Evolutionary conservation across 805 yeast species (phyloP).

Genomic region (Yueomyces sinensis): DNA sequence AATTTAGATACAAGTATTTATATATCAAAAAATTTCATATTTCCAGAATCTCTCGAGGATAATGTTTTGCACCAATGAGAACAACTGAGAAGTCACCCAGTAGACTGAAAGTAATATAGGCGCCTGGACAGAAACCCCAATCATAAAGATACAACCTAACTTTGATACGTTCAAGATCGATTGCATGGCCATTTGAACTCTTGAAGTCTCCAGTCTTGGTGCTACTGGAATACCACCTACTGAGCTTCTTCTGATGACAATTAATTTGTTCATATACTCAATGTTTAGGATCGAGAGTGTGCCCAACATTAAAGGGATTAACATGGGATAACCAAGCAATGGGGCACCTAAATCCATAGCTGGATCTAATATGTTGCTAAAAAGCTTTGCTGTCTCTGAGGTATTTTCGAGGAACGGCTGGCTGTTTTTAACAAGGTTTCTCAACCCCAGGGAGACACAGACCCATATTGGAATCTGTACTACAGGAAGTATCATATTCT

Average conservation of each 20-base stretch:
- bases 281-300: slow-evolving; percentile 58
- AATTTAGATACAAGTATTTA: no score
- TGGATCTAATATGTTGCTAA: background rate
- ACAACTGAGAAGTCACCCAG: slow-evolving; percentile 80
- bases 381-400: slow-evolving; percentile 7
- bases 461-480: slow-evolving; percentile 86
- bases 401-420: background rate
- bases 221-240: slow-evolving; percentile 3
- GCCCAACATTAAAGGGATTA: slow-evolving; percentile 64
- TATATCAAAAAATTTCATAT: no score
- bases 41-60: slow-evolving; percentile 44
- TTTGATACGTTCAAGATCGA: slow-evolving; percentile 53
- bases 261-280: slow-evolving; percentile 68
- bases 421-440: slow-evolving; percentile 32
- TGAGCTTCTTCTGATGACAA: slow-evolving; percentile 13
- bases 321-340: slow-evolving; percentile 53
- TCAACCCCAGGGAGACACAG: slow-evolving; percentile 57
- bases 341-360: slow-evolving; percentile 37
- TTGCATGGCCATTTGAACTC: slow-evolving; percentile 21
- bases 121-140: slow-evolving; percentile 77
- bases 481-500: slow-evolving; percentile 58
- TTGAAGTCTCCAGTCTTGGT: slow-evolving; percentile 10
- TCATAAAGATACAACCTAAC: slow-evolving; percentile 62
- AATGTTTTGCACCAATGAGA: slow-evolving; percentile 64
- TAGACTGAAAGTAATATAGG: slow-evolving; percentile 74